These are phyloP conservation scores for Globisporangium cystogenes DNA, from an alignment of 352 stramenopile species.

Conservation along the genomic window DNA sequence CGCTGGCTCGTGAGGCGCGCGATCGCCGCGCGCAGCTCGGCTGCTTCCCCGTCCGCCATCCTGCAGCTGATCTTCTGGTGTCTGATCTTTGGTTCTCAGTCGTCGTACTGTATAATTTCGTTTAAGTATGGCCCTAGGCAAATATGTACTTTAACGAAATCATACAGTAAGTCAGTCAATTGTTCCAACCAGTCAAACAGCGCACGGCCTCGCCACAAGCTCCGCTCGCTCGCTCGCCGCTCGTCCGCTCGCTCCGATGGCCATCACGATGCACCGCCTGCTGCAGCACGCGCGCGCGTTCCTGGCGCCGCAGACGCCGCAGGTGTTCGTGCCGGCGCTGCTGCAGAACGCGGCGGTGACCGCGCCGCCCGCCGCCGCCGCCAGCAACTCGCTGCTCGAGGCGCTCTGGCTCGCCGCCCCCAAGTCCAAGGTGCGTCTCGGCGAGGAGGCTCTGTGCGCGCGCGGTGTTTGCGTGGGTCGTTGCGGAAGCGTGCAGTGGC, in stretches of 20 bases:
- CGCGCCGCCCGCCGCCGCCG: constrained; percentile 16
- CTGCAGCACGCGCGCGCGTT: constrained; percentile 62
- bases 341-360: constrained; percentile 20
- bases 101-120: too few species aligned
- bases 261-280: constrained; percentile 57
- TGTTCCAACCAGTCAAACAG: neutral
- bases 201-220: neutral
- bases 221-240: too few species aligned
- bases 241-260: constrained; percentile 1
- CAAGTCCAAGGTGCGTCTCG: constrained; percentile 76
- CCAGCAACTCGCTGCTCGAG: constrained; percentile 56
- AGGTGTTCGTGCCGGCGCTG: constrained; percentile 25
- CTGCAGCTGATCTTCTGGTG: neutral
- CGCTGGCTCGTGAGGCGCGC: constrained; percentile 17
- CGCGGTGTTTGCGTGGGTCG: neutral
- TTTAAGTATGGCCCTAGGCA: too few species aligned
- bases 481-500: too few species aligned
- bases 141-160: too few species aligned
- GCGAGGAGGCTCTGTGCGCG: neutral
- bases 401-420: constrained; percentile 77
- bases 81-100: too few species aligned
- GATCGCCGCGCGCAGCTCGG: constrained; percentile 32
- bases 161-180: neutral
- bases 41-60: constrained; percentile 17
- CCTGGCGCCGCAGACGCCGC: constrained; percentile 42